Evolutionary conservation across 768 basidiomycete species (phyloP), one percentile per base, ranked within the genome.

Genomic region (Cantharellus anzutake): DNA sequence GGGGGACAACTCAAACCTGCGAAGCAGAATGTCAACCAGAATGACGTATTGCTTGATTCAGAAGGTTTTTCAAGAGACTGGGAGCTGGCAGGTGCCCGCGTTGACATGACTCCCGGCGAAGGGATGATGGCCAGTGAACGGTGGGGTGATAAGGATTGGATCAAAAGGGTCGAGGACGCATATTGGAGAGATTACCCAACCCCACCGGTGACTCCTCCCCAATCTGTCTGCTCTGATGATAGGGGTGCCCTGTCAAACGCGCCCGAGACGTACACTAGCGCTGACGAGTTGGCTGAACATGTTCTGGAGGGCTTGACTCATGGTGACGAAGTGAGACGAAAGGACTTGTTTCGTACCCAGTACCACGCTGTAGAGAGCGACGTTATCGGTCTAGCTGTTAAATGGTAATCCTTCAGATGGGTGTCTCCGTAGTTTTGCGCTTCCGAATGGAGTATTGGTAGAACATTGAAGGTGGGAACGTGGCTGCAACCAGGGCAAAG

Each of bases 291-390:
- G 35, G n/a, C 39, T 14, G n/a, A 14, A 41, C 16, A 55, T 4
- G 41, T 37, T 77, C 66, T 62, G 56, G 67, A 59, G 20, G 64
- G 59, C 29, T 71, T 78, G 70, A 73, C 78, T 60, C 73, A 66
- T 20, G 67, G 68, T 5, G 75, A 75, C 39, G 78, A 78, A 60
- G 68, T 62, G 39, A 69, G 71, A 61, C 69, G 79, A 51, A 70
- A 71, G 66, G 67, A 69, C 57, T 68, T 79, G 40, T 80, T 94
- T 66, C 76, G 89, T 68, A 94, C 92, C 2, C 72, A 79, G 67
- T 94, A 91, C 68, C 77, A 80, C 61, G 86, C 86, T 37, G 89
- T 96, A 2, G 86, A 86, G 70, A 87, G 82, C 70, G 87, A 91
- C 65, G 80, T 88, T 29, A 71, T 84, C 42, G 88, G 86, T 29